Base-by-base conservation (phyloP, 73 alveolate species). In the Durusdinium trenchii region DNA sequence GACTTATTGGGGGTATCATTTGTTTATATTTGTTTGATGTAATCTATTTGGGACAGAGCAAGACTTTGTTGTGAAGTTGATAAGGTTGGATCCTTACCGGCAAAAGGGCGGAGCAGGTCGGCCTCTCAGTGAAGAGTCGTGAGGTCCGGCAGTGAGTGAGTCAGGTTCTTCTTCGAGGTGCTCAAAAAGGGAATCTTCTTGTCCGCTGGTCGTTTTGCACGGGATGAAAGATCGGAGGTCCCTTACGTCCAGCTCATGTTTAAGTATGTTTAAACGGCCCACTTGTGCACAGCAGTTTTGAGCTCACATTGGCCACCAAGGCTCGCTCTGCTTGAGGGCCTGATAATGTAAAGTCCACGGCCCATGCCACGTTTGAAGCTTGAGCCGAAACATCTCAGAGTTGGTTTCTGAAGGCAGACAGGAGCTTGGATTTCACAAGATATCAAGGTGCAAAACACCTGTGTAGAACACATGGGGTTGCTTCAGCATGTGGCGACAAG, bases 291-390 rank as follows among this genome's bases (percentile, higher is more conserved):
- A n/a, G n/a, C n/a, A n/a, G n/a, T n/a, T n/a, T n/a, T n/a, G n/a
- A n/a, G n/a, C n/a, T n/a, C n/a, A n/a, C n/a, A n/a, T n/a, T n/a
- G n/a, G n/a, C n/a, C n/a, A 32, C 85, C 51, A 51, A 73, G 85
- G 85, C 85, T 36, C 85, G 85, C 51, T 73, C 85, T 36, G 85
- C 85, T 51, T 73, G 51, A 73, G 35, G 73, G n/a, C 18, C 30
- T 60, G n/a, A 23, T 60, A n/a, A n/a, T 60, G 85, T 73, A 7
- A 32, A 73, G 85, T 73, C 51, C 78, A 62, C 78, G 16, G 85
- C 85, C 52, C 50, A 73, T 73, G 18, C 85, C 85, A 73, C 85
- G 85, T 73, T 73, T 73, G 30, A 73, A 73, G 85, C 85, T 73
- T 73, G 85, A 73, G 85, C 85, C 32, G 85, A 48, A 48, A 9